A percentile compares a stretch with the other conserved stretches of the same genome.
These are phyloP conservation scores for Sporothrix globosa DNA, from an alignment of 2,329 filamentous ascomycete genomes.

Conservation along the genomic window DNA sequence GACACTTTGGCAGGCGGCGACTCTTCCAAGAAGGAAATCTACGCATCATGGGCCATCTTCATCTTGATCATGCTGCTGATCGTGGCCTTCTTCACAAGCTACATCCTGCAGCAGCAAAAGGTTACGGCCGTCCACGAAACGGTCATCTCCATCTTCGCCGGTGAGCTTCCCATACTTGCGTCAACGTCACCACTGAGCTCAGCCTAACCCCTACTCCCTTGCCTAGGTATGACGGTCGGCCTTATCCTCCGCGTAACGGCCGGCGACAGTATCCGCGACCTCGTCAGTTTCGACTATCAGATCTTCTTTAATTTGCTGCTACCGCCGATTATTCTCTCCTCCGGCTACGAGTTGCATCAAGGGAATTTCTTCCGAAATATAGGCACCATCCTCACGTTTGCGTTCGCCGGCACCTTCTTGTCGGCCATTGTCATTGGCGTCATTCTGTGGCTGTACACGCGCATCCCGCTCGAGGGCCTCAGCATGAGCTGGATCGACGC, in stretches of 20 bases:
- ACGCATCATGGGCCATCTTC: constrained; percentile 95
- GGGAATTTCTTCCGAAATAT: constrained; percentile 99
- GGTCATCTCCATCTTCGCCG: constrained; percentile 96
- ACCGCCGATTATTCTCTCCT: constrained; percentile 96
- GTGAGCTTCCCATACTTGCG: constrained; percentile 49
- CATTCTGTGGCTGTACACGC: constrained; percentile 86
- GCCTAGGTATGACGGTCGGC: constrained; percentile 87
- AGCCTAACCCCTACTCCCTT: neutral
- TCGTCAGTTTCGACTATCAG: constrained; percentile 96
- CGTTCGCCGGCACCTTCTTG: constrained; percentile 95
- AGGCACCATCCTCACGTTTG: constrained; percentile 94
- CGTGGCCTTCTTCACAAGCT: constrained; percentile 92
- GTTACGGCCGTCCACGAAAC: constrained; percentile 98
- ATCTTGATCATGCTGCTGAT: constrained; percentile 95
- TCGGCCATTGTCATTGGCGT: constrained; percentile 92
- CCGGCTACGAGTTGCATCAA: constrained; percentile 96
- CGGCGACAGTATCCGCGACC: constrained; percentile 80
- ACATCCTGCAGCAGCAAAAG: constrained; percentile 93
- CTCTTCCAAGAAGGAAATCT: constrained; percentile 88
- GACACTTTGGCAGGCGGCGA: constrained; percentile 62
- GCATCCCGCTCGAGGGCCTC: constrained; percentile 81
- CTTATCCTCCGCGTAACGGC: constrained; percentile 81
- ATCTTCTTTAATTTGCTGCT: constrained; percentile 99
- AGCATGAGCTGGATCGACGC: constrained; percentile 92
- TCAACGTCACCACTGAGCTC: no score